Evolutionary conservation across 2,329 filamentous ascomycete species (phyloP), one percentile per base, ranked within the genome.

Genomic region (Fusarium palustre): DNA sequence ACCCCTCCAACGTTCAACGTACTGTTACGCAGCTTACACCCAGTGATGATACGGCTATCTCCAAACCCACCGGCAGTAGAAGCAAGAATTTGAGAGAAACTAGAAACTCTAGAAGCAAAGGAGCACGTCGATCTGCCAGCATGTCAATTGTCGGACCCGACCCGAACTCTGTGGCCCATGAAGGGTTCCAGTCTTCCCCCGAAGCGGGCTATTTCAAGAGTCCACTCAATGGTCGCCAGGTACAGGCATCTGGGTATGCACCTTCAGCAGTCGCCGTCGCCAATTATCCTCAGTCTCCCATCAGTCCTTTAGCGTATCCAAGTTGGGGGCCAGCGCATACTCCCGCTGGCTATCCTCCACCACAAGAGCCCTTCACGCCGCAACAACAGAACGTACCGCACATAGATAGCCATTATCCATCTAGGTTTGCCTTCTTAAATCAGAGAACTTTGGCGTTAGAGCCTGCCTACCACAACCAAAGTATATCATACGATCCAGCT

Each of bases 21-120:
- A 53, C 49, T 50, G 68, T 70, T 71, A 70, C 68, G 64, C 68
- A 71, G 28, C 59, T 58, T 52, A 59, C 68, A 34, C 33, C 61
- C 20, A 65, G 39, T 42, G 59, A 62, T 24, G 54, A 68, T 31
- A 22, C 59, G 46, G 43, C 49, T 33, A 30, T 18, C 13, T 20
- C 43, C 24, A 70, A 50, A 22, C 25, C 56, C 25, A 48, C 33
- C 38, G 31, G 62, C 18, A 55, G 24, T 24, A 68, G 56, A 30
- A 56, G 36, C 25, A 71, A 49, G 24, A 36, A 43, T 12, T 22
- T 25, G 28, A 65, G 52, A 28, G 64, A 71, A 30, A n/a, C 25
- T 11, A 68, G 45, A 45, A 64, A 55, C 28, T 41, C 48, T 18
- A 71, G 57, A 48, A 54, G 4, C 31, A 71, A 43, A 50, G 68